Evolutionary conservation across 345 rosid species (phyloP).

Genomic region (Cardiospermum halicacabum): DNA sequence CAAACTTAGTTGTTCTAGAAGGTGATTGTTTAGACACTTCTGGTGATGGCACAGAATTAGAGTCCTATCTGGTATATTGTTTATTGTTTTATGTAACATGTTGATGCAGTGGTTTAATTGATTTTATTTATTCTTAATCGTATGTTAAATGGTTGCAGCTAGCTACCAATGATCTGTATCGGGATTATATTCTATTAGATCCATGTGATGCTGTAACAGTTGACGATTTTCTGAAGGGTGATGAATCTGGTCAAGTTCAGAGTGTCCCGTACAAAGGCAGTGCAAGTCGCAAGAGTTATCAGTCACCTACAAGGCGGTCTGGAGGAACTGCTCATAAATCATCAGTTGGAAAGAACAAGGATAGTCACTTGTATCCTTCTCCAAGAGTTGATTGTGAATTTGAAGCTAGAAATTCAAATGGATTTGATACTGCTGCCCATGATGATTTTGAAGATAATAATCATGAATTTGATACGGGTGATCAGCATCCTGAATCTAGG

Average conservation of each 20-base stretch:
- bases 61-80: slow-evolving; percentile 80
- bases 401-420: slow-evolving; percentile 33
- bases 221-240: slow-evolving; percentile 44
- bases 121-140: slow-evolving; percentile 6
- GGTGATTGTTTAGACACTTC: slow-evolving; percentile 80
- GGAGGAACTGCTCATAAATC: slow-evolving; percentile 63
- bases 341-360: slow-evolving; percentile 48
- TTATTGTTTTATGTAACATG: slow-evolving; percentile 14
- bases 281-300: slow-evolving; percentile 47
- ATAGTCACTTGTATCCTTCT: slow-evolving; percentile 34
- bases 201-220: slow-evolving; percentile 66
- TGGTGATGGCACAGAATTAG: slow-evolving; percentile 79
- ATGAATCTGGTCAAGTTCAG: slow-evolving; percentile 39
- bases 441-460: slow-evolving; percentile 32
- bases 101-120: slow-evolving; percentile 13
- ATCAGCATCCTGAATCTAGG: slow-evolving; percentile 43
- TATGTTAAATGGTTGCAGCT: slow-evolving; percentile 50
- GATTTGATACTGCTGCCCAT: slow-evolving; percentile 25
- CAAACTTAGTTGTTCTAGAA: slow-evolving; percentile 90
- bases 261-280: slow-evolving; percentile 35
- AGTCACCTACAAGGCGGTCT: slow-evolving; percentile 51
- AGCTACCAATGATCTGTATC: slow-evolving; percentile 76
- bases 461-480: slow-evolving; percentile 47
- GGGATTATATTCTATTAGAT: slow-evolving; percentile 79
- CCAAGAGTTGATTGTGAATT: slow-evolving; percentile 33